Base-by-base conservation (phyloP, 768 basidiomycete genomes). In the Hydnomerulius pinastri region DNA sequence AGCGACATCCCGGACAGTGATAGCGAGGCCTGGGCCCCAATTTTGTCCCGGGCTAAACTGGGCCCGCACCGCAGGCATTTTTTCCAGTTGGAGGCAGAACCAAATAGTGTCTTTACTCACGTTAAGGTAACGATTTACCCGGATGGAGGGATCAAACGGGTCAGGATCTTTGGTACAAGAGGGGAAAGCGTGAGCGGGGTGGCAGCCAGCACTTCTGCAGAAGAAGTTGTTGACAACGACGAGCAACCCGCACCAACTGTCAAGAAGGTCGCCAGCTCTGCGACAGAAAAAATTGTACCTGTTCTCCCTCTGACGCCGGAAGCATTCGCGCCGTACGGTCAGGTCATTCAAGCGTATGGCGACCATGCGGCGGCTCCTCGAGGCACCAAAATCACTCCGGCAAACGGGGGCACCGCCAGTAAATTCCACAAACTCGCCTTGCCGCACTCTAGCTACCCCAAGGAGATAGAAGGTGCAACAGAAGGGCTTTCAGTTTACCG, bases 361-460 rank as follows among this genome's bases (percentile, higher is more conserved):
- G 82, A 90, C 60, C 75, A 79, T 36, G 67, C 79, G 12, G 78
- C 85, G 11, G 86, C 81, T 5, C 86, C 92, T 1, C 82, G 80
- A 43, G 82, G 78, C 8, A 79, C 81, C 32, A 83, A 80, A 59
- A 79, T 92, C 46, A 92, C 92, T 3, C 72, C 79, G 15, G 94
- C 92, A 24, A 98, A 98, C 68, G 86, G 81, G 55, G 93, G 91
- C 35, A 91, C 92, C 3, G 97, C 97, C 0, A 77, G 70, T 60
- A 99, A 99, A 69, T 98, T 89, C 72, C 93, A 98, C 74, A 90
- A 94, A 65, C 78, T 98, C 29, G 80, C 91, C 3, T 74, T 85
- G n/a, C 71, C 91, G 25, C 70, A 72, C 11, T 78, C 80, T 4
- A 82, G 80, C 6, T 97, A 95, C 67, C 82, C 88, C 0, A 60